Percentiles rank a stretch among this genome's conserved stretches.
Conservation (phyloP, 139 green algal genomes). For the Volvox africanus region DNA sequence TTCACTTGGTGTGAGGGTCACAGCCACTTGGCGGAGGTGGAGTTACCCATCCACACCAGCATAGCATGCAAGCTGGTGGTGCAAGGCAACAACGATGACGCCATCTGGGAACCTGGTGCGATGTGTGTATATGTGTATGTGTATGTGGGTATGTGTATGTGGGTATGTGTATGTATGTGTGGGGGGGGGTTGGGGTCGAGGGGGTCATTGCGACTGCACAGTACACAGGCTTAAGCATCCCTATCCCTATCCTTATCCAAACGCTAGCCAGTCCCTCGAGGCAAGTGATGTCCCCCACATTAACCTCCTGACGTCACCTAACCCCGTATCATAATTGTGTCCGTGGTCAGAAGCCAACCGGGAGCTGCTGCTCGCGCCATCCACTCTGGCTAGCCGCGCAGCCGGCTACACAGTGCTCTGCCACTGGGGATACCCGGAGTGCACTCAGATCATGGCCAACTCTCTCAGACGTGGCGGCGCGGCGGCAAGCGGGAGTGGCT, state of each 20-base stretch:
- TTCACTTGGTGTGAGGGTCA: slow-evolving; percentile 43
- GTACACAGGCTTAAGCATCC: no score
- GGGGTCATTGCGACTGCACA: no score
- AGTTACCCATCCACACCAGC: slow-evolving; percentile 38
- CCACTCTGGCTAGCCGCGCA: slow-evolving; percentile 19
- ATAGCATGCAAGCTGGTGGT: slow-evolving; percentile 43
- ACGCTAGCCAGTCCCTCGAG: no score
- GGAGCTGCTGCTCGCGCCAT: slow-evolving; percentile 31
- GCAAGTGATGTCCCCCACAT: no score
- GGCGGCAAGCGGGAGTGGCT: background rate
- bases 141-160: no score
- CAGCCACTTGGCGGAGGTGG: slow-evolving; percentile 30
- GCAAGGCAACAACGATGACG: background rate
- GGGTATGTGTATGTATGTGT: no score
- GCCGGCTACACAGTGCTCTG: slow-evolving; percentile 34
- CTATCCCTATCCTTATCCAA: no score
- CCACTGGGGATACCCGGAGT: slow-evolving; percentile 41
- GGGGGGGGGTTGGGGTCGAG: no score
- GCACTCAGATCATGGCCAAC: slow-evolving; percentile 34
- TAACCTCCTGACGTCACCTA: no score
- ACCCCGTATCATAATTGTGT: no score
- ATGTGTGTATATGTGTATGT: no score
- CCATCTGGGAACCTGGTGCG: slow-evolving; percentile 33
- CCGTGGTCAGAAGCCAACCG: slow-evolving; percentile 14
- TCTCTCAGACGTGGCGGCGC: slow-evolving; percentile 11